A percentile compares a stretch with the other conserved stretches of the same genome.
These are phyloP conservation scores for Chrysanthemum lavandulifolium DNA, from an alignment of 129 eudicot genomes.

Conservation along the genomic window DNA sequence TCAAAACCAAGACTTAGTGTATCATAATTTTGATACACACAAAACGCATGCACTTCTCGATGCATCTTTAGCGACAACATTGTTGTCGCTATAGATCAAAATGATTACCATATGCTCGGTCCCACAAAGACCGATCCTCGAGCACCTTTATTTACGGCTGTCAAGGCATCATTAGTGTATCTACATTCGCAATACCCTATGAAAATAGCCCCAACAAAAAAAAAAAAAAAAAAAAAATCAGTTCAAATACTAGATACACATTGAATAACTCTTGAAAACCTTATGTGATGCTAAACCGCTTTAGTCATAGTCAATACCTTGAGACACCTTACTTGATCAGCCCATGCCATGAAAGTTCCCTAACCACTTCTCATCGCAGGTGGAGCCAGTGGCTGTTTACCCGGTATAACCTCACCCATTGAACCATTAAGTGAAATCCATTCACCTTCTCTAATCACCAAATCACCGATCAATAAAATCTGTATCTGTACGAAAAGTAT, in stretches of 20 bases:
- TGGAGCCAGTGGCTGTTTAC: conserved; percentile 86
- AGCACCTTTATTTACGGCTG: conserved; percentile 91
- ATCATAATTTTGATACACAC: too few species aligned
- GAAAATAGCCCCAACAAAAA: neutral
- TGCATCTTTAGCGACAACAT: too few species aligned
- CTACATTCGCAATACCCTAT: conserved; percentile 99
- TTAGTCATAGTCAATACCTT: conserved; percentile 48
- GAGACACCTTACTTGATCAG: conserved; percentile 66
- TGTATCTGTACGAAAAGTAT: conserved; percentile 22
- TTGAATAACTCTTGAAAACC: neutral
- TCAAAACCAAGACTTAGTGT: too few species aligned
- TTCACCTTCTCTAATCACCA: conserved; percentile 77
- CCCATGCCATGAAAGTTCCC: conserved; percentile 97
- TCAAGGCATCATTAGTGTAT: conserved; percentile 85
- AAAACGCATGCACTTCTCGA: too few species aligned
- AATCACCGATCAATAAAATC: conserved; percentile 63
- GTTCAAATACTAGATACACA: conserved; percentile 1
- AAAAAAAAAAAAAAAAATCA: neutral
- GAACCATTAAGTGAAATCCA: conserved; percentile 93
- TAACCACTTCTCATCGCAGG: conserved; percentile 79
- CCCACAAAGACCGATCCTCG: too few species aligned
- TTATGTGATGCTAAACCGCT: neutral
- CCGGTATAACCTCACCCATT: conserved; percentile 90
- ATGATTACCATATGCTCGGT: conserved; percentile 43
- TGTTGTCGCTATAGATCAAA: too few species aligned